Evolutionary conservation across 202 grass and related monocot species (phyloP).

Genomic region (Bolboschoenoplectus hybrid): DNA sequence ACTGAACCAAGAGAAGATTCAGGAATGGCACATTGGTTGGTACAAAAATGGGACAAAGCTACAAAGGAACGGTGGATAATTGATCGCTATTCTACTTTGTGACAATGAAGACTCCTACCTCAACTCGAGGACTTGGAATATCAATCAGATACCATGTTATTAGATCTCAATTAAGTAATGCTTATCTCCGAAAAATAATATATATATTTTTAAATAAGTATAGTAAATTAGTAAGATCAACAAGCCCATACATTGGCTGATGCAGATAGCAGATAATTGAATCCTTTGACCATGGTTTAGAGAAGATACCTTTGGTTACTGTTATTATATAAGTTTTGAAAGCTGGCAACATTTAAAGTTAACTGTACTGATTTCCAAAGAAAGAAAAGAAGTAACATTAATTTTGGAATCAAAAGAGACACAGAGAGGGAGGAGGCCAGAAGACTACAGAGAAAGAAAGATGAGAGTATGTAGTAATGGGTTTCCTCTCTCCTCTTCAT

Average conservation of each 20-base stretch:
- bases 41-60: background rate
- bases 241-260: background rate
- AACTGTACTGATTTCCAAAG: conserved; percentile 7
- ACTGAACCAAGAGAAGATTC: background rate
- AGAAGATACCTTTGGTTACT: background rate
- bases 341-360: background rate
- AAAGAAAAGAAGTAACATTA: background rate
- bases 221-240: background rate
- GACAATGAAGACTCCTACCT: background rate
- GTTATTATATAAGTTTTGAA: background rate
- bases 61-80: background rate
- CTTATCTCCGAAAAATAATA: background rate
- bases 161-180: conserved; percentile 1
- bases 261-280: background rate
- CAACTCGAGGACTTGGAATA: background rate
- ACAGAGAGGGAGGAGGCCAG: conserved; percentile 4
- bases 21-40: background rate
- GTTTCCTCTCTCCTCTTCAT: background rate
- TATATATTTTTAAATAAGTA: background rate
- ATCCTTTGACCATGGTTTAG: background rate
- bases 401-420: conserved; percentile 6
- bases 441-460: conserved; percentile 15
- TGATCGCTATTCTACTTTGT: background rate
- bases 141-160: background rate
- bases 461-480: background rate